Conservation (phyloP, 305 asterid genomes). For the Fraxinus sp. region DNA sequence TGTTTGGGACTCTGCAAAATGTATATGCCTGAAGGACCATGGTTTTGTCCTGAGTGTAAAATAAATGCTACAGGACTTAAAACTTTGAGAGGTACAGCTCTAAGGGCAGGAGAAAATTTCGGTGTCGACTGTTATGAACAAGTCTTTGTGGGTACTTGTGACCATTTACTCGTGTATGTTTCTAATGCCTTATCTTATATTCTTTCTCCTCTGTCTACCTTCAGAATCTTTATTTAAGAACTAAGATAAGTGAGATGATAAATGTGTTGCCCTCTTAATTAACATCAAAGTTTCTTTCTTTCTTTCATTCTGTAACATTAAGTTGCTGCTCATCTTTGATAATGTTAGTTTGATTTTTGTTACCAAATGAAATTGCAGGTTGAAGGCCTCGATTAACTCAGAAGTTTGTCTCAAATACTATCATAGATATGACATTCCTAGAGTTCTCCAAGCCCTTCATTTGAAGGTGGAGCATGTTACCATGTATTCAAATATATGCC, state of each 20-base stretch:
- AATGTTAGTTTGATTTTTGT: constrained; percentile 22
- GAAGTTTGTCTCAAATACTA: constrained; percentile 61
- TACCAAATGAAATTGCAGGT: constrained; percentile 46
- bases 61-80: constrained; percentile 59
- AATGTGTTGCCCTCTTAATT: constrained; percentile 12
- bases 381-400: constrained; percentile 43
- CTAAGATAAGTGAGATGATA: constrained; percentile 16
- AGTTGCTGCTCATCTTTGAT: constrained; percentile 21
- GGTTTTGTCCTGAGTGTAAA: constrained; percentile 97
- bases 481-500: constrained; percentile 68
- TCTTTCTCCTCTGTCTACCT: constrained; percentile 22
- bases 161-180: constrained; percentile 92
- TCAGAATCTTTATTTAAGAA: constrained; percentile 12
- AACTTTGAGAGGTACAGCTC: constrained; percentile 46
- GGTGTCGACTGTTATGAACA: constrained; percentile 74
- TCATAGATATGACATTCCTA: constrained; percentile 55
- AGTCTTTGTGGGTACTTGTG: constrained; percentile 75
- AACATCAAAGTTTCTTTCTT: background rate
- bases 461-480: constrained; percentile 42
- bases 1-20: constrained; percentile 85
- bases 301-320: constrained; percentile 20
- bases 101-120: constrained; percentile 69
- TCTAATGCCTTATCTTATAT: constrained; percentile 26
- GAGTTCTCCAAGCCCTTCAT: constrained; percentile 54
- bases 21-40: constrained; percentile 74